Evolutionary conservation across 805 yeast genomes (phyloP).

Genomic region (Metschnikowia bowlesiae): DNA sequence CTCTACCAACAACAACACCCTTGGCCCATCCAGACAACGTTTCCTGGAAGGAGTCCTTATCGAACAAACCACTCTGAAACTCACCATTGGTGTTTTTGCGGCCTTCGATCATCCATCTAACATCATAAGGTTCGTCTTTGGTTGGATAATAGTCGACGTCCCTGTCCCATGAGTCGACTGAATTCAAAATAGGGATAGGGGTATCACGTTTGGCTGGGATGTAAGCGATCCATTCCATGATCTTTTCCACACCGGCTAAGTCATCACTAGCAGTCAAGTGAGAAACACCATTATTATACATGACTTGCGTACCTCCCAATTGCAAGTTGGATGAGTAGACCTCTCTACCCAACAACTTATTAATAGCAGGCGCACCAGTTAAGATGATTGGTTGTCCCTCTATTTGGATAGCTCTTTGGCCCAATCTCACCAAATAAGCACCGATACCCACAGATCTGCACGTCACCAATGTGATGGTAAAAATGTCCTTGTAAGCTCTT

Average conservation of each 20-base stretch:
- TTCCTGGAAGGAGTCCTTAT: constrained; percentile 89
- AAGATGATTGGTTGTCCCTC: constrained; percentile 98
- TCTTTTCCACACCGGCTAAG: constrained; percentile 91
- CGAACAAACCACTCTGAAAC: constrained; percentile 86
- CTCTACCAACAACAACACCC: constrained; percentile 98
- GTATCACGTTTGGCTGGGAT: constrained; percentile 85
- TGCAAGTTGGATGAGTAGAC: constrained; percentile 96
- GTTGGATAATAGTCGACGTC: constrained; percentile 77
- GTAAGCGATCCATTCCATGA: constrained; percentile 92
- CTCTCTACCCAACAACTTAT: constrained; percentile 93
- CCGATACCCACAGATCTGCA: constrained; percentile 99
- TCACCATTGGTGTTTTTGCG: constrained; percentile 60
- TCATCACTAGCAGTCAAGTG: constrained; percentile 97
- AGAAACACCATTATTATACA: constrained; percentile 98
- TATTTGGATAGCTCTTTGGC: constrained; percentile 97
- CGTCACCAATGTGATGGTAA: constrained; percentile 97
- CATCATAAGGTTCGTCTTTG: constrained; percentile 74
- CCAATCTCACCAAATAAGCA: constrained; percentile 95
- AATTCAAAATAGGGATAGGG: constrained; percentile 86
- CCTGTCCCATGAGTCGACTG: constrained; percentile 90
- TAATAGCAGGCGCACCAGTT: constrained; percentile 99
- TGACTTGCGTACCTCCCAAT: constrained; percentile 98
- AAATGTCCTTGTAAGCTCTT: constrained; percentile 94
- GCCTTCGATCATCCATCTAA: constrained; percentile 93
- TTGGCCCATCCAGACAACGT: constrained; percentile 97